A percentile compares a stretch with the other conserved stretches of the same genome.
These are phyloP conservation scores for Talaromyces albobiverticillius DNA, from an alignment of 2,329 filamentous ascomycete genomes.

Conservation along the genomic window DNA sequence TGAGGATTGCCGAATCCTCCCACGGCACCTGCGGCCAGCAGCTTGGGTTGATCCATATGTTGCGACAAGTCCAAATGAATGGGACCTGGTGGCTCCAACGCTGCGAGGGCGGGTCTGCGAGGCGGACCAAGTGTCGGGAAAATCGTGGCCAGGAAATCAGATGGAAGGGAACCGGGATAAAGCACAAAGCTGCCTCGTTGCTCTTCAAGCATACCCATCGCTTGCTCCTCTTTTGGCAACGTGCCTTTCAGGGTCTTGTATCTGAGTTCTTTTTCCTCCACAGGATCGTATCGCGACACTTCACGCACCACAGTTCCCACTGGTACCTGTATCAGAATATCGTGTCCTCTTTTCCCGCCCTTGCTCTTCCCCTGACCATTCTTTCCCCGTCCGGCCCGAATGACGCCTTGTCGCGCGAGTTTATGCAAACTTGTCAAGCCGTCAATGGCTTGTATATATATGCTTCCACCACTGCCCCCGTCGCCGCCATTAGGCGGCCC, in stretches of 20 bases:
- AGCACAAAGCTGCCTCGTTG: constrained; percentile 76
- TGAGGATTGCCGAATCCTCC: constrained; percentile 93
- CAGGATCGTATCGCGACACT: constrained; percentile 72
- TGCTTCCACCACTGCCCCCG: constrained; percentile 83
- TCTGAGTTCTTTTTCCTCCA: constrained; percentile 60
- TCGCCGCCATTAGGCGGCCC: constrained; percentile 94
- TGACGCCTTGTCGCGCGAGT: constrained; percentile 70
- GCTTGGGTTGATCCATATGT: constrained; percentile 76
- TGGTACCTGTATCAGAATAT: constrained; percentile 84
- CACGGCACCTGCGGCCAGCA: constrained; percentile 82
- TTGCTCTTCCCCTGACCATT: constrained; percentile 48
- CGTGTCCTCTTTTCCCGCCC: constrained; percentile 74
- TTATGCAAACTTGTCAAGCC: constrained; percentile 94
- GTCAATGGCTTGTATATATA: constrained; percentile 90
- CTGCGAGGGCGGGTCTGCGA: constrained; percentile 56
- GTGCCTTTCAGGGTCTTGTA: constrained; percentile 22
- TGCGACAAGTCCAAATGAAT: constrained; percentile 70
- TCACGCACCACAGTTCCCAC: constrained; percentile 90
- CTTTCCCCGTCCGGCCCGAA: constrained; percentile 44
- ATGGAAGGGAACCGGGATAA: constrained; percentile 74
- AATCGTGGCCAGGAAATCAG: constrained; percentile 61
- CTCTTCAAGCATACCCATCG: constrained; percentile 39
- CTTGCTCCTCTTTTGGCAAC: constrained; percentile 37
- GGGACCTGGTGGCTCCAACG: constrained; percentile 69
- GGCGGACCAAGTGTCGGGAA: constrained; percentile 58